Evolutionary conservation across 768 basidiomycete genomes (phyloP).

Genomic region (Neoboletus brunneissimus): DNA sequence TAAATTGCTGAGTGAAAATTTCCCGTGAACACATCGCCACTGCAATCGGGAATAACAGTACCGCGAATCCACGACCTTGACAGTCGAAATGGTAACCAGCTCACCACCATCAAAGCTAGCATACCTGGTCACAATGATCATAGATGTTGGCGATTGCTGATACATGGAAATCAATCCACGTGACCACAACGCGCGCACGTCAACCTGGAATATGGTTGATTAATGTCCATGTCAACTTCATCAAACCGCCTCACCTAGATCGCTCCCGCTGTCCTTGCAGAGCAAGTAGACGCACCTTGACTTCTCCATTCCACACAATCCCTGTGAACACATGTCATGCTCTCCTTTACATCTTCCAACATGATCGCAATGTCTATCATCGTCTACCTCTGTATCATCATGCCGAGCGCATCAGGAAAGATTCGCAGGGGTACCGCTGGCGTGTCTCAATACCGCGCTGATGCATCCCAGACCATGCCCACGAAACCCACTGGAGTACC

Average conservation of each 20-base stretch:
- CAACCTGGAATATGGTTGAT: neutral
- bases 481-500: neutral
- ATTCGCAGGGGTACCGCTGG: neutral
- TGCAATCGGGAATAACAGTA: too few relatives aligned
- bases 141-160: too few relatives aligned
- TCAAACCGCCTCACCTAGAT: neutral
- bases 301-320: neutral
- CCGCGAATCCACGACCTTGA: too few relatives aligned
- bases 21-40: too few relatives aligned
- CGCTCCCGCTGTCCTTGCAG: constrained; percentile 13
- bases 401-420: constrained; percentile 8
- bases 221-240: neutral
- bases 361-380: constrained; percentile 14
- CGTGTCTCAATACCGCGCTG: constrained; percentile 5
- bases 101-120: too few relatives aligned
- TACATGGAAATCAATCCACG: constrained; percentile 26
- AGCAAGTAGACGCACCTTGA: constrained; percentile 3
- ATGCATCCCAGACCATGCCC: neutral
- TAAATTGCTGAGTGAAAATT: too few relatives aligned
- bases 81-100: too few relatives aligned
- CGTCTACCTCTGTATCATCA: constrained; percentile 7
- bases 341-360: constrained; percentile 4
- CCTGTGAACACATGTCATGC: constrained; percentile 3
- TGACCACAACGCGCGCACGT: constrained; percentile 14
- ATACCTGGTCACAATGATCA: too few relatives aligned